A percentile compares a stretch with the other conserved stretches of the same genome.
Evolutionary conservation across 768 basidiomycete species (phyloP).

Genomic region (Auriscalpium vulgare): DNA sequence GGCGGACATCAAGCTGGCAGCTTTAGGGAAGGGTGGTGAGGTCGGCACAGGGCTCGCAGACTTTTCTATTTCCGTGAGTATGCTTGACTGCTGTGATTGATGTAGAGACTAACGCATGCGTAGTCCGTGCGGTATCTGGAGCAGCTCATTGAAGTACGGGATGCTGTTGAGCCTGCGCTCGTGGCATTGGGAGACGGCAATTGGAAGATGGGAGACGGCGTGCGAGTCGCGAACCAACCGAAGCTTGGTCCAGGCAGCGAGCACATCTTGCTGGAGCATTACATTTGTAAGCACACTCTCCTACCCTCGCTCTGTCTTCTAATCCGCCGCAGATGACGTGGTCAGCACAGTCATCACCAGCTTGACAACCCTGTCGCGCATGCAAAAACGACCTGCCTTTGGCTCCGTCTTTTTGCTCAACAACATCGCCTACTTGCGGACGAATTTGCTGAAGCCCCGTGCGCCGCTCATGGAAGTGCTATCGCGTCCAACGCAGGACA

Average conservation of each 20-base stretch:
- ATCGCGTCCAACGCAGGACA: constrained; percentile 52
- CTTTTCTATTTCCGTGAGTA: constrained; percentile 43
- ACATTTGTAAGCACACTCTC: constrained; percentile 44
- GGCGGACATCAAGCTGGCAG: constrained; percentile 67
- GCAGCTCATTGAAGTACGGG: constrained; percentile 59
- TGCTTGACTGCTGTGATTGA: neutral
- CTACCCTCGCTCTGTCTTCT: neutral
- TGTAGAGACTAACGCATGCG: neutral
- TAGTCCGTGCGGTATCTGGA: constrained; percentile 67
- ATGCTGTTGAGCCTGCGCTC: constrained; percentile 58
- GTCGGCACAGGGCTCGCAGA: constrained; percentile 58
- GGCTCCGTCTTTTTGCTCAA: constrained; percentile 75
- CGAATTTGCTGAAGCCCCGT: constrained; percentile 47
- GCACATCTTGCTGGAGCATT: constrained; percentile 62
- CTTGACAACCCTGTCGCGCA: constrained; percentile 54
- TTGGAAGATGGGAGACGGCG: constrained; percentile 87
- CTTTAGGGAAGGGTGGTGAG: constrained; percentile 47
- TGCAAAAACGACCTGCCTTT: constrained; percentile 51
- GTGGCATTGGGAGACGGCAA: constrained; percentile 77
- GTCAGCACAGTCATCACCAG: constrained; percentile 55
- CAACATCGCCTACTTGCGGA: constrained; percentile 65
- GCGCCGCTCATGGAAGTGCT: constrained; percentile 41
- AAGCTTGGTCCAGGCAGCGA: constrained; percentile 49
- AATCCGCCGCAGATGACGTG: constrained; percentile 52
- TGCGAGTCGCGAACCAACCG: constrained; percentile 37